Evolutionary conservation across 768 basidiomycete genomes (phyloP).

Genomic region (Suillus subalutaceus): DNA sequence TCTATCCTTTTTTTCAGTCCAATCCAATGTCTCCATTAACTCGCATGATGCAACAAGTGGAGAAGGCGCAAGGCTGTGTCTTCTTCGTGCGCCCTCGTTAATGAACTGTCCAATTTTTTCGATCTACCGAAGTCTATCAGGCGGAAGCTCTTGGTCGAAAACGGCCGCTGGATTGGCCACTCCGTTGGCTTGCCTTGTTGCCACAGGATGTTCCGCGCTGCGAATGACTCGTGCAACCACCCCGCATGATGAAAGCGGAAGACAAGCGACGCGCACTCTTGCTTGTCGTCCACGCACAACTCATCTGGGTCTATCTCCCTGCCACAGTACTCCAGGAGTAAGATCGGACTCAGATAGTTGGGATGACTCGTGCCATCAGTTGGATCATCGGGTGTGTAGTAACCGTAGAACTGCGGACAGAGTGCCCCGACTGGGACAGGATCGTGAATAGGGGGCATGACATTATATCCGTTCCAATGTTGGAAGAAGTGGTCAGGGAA

Average conservation of each 20-base stretch:
- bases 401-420: conserved; percentile 68
- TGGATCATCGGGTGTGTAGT: conserved; percentile 44
- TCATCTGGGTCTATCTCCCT: conserved; percentile 28
- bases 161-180: conserved; percentile 17
- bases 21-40: not conserved
- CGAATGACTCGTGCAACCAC: conserved; percentile 46
- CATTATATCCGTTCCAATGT: conserved; percentile 29
- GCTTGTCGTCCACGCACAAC: conserved; percentile 39
- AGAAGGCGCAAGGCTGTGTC: not conserved
- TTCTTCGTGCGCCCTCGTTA: not conserved
- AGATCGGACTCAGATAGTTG: conserved; percentile 40
- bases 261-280: conserved; percentile 44
- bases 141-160: conserved; percentile 39
- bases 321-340: conserved; percentile 54
- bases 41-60: not conserved
- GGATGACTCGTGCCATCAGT: conserved; percentile 13
- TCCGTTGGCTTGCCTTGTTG: conserved; percentile 44
- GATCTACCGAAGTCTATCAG: conserved; percentile 56
- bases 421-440: conserved; percentile 52
- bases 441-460: conserved; percentile 32
- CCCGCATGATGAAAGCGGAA: conserved; percentile 43
- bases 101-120: not conserved
- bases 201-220: conserved; percentile 45
- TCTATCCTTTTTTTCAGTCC: not conserved
- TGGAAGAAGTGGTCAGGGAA: conserved; percentile 33